Evolutionary conservation across 2,329 filamentous ascomycete genomes (phyloP).

Genomic region (Rhinocladiella mackenziei): DNA sequence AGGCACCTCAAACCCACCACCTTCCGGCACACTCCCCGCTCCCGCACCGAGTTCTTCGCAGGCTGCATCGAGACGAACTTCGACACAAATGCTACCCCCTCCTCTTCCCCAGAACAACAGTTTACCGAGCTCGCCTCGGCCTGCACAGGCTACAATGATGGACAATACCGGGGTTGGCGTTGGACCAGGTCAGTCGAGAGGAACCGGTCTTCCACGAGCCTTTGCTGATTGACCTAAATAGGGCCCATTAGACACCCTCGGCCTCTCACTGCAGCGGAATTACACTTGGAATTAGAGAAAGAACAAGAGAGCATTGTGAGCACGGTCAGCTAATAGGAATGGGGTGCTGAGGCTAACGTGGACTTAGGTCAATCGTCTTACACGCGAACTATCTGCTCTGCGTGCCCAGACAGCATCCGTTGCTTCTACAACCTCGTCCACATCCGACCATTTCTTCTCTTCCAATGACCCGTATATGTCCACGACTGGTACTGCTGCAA

Average conservation of each 20-base stretch:
- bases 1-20: slow-evolving; percentile 33
- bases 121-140: slow-evolving; percentile 30
- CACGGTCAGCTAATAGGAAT: slow-evolving; percentile 19
- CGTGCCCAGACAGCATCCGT: slow-evolving; percentile 64
- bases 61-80: slow-evolving; percentile 43
- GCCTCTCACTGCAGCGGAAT: slow-evolving; percentile 80
- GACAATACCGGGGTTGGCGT: slow-evolving; percentile 39
- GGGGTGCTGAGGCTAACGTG: neutral
- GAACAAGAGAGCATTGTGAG: slow-evolving; percentile 89
- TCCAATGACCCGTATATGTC: slow-evolving; percentile 29
- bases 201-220: too few species aligned
- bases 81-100: slow-evolving; percentile 47
- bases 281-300: slow-evolving; percentile 86
- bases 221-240: too few species aligned
- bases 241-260: slow-evolving; percentile 81
- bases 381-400: slow-evolving; percentile 80
- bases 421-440: slow-evolving; percentile 57
- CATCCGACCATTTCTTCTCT: slow-evolving; percentile 48
- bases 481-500: slow-evolving; percentile 43
- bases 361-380: slow-evolving; percentile 79
- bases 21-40: slow-evolving; percentile 26
- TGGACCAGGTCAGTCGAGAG: slow-evolving; percentile 39
- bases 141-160: slow-evolving; percentile 21
- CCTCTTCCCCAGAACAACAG: slow-evolving; percentile 33
- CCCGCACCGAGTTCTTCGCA: slow-evolving; percentile 13